Percentiles rank a stretch among this genome's conserved stretches.
phyloP scores from a whole-genome alignment of 257 asterid genomes.

The Orobanche coerulescens region DNA sequence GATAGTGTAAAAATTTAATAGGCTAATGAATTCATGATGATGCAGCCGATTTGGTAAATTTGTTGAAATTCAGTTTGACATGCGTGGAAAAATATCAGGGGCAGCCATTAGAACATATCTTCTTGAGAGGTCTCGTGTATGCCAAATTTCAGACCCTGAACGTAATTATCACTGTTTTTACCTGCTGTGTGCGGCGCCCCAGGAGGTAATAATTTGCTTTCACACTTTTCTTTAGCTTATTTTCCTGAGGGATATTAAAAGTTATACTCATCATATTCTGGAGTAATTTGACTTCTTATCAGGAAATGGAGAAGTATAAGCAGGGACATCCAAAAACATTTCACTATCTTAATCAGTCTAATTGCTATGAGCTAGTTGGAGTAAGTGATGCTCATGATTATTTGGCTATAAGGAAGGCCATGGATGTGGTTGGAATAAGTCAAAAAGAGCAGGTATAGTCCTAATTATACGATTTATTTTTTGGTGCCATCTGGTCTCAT shows the following conservation, averaged over 20 bases:
- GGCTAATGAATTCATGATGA: conserved; percentile 24
- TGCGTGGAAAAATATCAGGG: conserved; percentile 79
- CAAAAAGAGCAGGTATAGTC: conserved; percentile 62
- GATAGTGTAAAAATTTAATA: neutral
- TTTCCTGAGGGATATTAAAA: neutral
- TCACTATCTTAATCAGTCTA: conserved; percentile 82
- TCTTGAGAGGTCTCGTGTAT: conserved; percentile 93
- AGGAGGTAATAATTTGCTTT: conserved; percentile 43
- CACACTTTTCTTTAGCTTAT: conserved; percentile 17
- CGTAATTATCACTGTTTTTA: conserved; percentile 90
- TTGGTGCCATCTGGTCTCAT: conserved; percentile 12
- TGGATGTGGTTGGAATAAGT: conserved; percentile 89
- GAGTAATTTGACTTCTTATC: conserved; percentile 31
- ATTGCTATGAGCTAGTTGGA: conserved; percentile 67
- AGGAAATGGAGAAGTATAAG: conserved; percentile 80
- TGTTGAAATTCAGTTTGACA: conserved; percentile 87
- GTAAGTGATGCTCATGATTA: conserved; percentile 70
- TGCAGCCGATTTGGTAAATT: conserved; percentile 94
- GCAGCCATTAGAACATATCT: conserved; percentile 93
- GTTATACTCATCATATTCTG: conserved; percentile 14
- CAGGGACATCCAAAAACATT: conserved; percentile 62
- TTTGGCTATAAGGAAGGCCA: conserved; percentile 86
- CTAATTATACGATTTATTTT: conserved; percentile 19
- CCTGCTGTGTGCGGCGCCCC: conserved; percentile 88
- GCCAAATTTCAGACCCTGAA: conserved; percentile 88